Conservation (phyloP, 768 basidiomycete genomes). For the Pulveroboletus sp. region DNA sequence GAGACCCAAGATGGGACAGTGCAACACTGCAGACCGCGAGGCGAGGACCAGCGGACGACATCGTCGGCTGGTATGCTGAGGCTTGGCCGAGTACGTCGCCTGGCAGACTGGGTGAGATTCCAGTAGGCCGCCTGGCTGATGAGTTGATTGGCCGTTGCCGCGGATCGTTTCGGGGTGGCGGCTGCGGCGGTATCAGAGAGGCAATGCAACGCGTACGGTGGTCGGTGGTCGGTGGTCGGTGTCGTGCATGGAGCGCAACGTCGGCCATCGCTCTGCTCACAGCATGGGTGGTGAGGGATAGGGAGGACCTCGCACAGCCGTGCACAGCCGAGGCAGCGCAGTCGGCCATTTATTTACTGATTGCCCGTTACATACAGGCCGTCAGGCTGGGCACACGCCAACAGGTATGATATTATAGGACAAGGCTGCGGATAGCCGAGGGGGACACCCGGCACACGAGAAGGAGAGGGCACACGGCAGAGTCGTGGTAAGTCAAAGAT, state of each 20-base stretch:
- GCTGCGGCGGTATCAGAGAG: background rate
- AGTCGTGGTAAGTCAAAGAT: slow-evolving; percentile 5
- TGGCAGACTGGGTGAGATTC: no score
- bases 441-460: no score
- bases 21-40: background rate
- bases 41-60: background rate
- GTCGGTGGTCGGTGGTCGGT: no score
- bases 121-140: background rate
- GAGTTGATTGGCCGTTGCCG: background rate
- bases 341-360: background rate
- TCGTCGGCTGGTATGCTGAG: no score
- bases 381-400: slow-evolving; percentile 5
- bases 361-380: background rate
- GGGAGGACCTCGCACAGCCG: background rate
- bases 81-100: background rate
- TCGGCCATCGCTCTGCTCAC: no score
- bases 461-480: no score
- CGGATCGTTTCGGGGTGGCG: background rate
- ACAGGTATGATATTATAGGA: background rate
- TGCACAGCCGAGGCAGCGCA: slow-evolving; percentile 1
- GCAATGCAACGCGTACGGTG: background rate
- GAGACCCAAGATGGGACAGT: background rate
- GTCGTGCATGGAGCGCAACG: no score
- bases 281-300: no score
- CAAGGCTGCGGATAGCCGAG: background rate